Base-by-base conservation (phyloP, 2,329 filamentous ascomycete genomes). In the Xylaria hypoxylon region DNA sequence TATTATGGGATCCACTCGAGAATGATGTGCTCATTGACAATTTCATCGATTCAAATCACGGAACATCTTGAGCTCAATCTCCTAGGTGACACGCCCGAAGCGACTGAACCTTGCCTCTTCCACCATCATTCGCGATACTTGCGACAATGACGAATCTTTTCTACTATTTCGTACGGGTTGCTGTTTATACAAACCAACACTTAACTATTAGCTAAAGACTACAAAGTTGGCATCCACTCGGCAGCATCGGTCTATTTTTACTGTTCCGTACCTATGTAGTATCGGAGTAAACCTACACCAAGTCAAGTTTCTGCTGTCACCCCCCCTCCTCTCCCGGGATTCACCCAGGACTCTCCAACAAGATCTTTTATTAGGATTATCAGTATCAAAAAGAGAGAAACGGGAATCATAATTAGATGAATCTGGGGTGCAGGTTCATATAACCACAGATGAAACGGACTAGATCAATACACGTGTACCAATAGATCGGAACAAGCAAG, bases 201-300 rank as follows among this genome's bases (percentile, higher is more conserved):
- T 69, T 64, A 59, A 69, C 51, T 44, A 69, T 69, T 69, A 69
- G 67, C 67, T 69, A 69, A 69, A 55, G 40, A 22, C 38, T 53
- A 55, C 53, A 24, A 42, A 52, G 15, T 38, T 17, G 38, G 45
- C 50, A 55, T 53, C 57, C 58, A 58, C 42, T 62, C 52, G 33
- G 44, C 40, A 44, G 10, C 58, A 59, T 7, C 15, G 40, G 10
- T 55, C 45, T 56, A 59, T 53, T 59, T 55, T 38, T 51, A 40
- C 53, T 33, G 26, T 50, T 45, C 47, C 45, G 33, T 55, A 44
- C 40, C 51, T 40, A 15, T 48, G 19, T 45, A 60, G 19, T 35
- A 38, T 33, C 45, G 22, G 47, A 40, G 65, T 38, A 47, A 50
- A 38, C 24, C 11, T 40, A 33, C 51, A 44, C 42, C 11, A n/a